A percentile compares a stretch with the other conserved stretches of the same genome.
Evolutionary conservation across 306 rosid species (phyloP).

Genomic region (Citrullus amarus): DNA sequence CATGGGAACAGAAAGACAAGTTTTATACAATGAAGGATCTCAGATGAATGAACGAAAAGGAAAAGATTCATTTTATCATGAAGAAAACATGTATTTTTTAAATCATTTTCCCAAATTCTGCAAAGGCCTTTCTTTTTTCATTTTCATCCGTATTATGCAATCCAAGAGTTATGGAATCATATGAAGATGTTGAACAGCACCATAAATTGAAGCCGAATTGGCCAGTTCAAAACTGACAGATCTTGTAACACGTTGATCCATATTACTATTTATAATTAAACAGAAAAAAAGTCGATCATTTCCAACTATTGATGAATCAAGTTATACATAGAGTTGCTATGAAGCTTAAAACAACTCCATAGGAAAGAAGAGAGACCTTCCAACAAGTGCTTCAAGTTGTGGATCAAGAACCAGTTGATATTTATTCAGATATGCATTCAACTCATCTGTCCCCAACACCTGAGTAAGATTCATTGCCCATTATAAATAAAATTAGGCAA

Average conservation of each 20-base stretch:
- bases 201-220: neutral
- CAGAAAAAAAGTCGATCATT: no score
- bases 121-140: neutral
- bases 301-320: neutral
- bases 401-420: conserved; percentile 36
- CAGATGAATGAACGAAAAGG: neutral
- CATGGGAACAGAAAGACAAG: neutral
- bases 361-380: conserved; percentile 17
- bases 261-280: no score
- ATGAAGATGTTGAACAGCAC: neutral
- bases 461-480: conserved; percentile 1
- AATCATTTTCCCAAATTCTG: neutral
- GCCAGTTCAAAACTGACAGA: neutral
- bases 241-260: no score
- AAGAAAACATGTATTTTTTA: neutral
- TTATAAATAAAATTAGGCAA: neutral
- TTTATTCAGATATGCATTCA: conserved; percentile 33
- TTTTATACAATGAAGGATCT: neutral
- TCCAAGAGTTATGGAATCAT: neutral
- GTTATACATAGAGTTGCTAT: neutral
- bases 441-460: conserved; percentile 40
- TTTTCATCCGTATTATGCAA: neutral
- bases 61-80: neutral
- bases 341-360: neutral
- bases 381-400: conserved; percentile 38